These are phyloP conservation scores for Chionographis japonica DNA, from an alignment of 106 monocot species.

Conservation along the genomic window DNA sequence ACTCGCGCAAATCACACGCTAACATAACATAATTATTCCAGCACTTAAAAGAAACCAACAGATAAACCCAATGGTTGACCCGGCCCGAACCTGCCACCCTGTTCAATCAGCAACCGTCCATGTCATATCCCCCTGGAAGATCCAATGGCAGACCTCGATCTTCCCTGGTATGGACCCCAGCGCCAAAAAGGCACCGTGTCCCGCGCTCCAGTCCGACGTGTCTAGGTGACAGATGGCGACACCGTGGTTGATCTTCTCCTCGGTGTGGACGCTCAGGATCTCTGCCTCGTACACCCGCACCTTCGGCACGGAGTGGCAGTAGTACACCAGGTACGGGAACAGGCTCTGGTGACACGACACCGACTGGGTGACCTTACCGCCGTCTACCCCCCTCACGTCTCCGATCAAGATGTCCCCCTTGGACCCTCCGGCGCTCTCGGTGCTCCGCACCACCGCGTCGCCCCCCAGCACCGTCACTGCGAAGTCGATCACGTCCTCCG, in stretches of 20 bases:
- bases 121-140: constrained; percentile 91
- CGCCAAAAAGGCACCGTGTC: constrained; percentile 85
- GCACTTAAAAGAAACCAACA: too few relatives aligned
- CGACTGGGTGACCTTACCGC: constrained; percentile 56
- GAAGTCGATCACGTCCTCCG: constrained; percentile 88
- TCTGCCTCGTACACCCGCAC: constrained; percentile 84
- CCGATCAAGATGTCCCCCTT: constrained; percentile 40
- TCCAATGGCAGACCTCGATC: constrained; percentile 99
- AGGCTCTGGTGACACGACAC: constrained; percentile 97
- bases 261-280: constrained; percentile 39
- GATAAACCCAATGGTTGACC: too few relatives aligned
- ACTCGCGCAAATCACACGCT: too few relatives aligned
- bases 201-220: constrained; percentile 84
- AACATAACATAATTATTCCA: too few relatives aligned
- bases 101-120: constrained; percentile 69
- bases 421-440: constrained; percentile 42
- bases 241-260: constrained; percentile 63
- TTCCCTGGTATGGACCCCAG: constrained; percentile 63
- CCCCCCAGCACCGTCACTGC: constrained; percentile 53
- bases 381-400: constrained; percentile 52
- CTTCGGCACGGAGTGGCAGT: constrained; percentile 87
- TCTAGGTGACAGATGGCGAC: constrained; percentile 95
- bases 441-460: constrained; percentile 57
- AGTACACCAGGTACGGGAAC: constrained; percentile 87
- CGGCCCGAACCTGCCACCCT: too few relatives aligned